These are phyloP conservation scores for Sporisorium graminicola DNA, from an alignment of 1,284 basidiomycete genomes.

Conservation along the genomic window DNA sequence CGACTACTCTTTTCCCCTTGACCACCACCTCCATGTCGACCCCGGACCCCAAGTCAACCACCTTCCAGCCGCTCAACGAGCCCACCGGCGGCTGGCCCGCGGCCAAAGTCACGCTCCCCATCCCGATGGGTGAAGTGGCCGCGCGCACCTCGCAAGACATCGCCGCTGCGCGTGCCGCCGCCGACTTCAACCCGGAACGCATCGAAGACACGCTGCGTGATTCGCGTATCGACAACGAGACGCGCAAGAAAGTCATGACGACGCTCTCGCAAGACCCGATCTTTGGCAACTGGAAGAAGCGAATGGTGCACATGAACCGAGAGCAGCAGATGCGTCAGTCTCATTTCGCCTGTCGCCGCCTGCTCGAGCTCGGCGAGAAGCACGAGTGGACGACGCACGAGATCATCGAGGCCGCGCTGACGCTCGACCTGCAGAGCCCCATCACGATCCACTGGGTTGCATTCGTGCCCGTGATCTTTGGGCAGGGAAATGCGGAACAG, in stretches of 20 bases:
- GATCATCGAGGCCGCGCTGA: conserved; percentile 59
- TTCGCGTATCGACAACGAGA: conserved; percentile 57
- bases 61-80: conserved; percentile 46
- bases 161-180: conserved; percentile 39
- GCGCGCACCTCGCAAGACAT: conserved; percentile 55
- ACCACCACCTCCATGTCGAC: conserved; percentile 20
- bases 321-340: conserved; percentile 63
- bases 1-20: not conserved
- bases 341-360: conserved; percentile 60
- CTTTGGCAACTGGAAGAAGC: conserved; percentile 65
- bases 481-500: conserved; percentile 59
- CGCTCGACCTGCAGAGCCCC: conserved; percentile 58
- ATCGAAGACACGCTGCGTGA: conserved; percentile 64
- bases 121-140: conserved; percentile 59
- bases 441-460: conserved; percentile 65
- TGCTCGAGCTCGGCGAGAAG: conserved; percentile 57
- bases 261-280: conserved; percentile 53
- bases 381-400: conserved; percentile 63
- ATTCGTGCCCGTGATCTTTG: conserved; percentile 66
- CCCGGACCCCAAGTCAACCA: conserved; percentile 44
- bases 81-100: conserved; percentile 31
- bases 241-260: conserved; percentile 55
- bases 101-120: conserved; percentile 57
- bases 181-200: conserved; percentile 52
- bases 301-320: conserved; percentile 62